Evolutionary conservation across 129 eudicot species (phyloP), one percentile per base, ranked within the genome.

Genomic region (Flaveria ramosissima): DNA sequence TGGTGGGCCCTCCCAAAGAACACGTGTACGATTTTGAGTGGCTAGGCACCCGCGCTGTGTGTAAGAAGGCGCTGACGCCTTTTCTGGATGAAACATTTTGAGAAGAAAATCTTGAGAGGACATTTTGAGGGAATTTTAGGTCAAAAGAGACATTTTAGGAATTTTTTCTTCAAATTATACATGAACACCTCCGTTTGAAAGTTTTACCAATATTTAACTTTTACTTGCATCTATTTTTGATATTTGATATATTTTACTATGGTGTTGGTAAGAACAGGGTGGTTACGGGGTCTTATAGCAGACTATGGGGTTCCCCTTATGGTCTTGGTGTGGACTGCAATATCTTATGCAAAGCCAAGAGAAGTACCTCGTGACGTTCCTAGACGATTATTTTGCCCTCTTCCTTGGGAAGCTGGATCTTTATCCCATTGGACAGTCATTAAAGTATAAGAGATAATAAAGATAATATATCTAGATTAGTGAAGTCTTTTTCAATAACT

Each of bases 281-380:
- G 90, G 88, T 20, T 90, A 24, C 77, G 97, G 63, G 77, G 96
- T 71, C 78, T 91, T 45, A 82, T 89, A 56, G 98, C 96, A 52
- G 97, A 93, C 68, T 93, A 90, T 81, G 98, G 98, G 50, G 96
- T 91, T 78, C 97, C 97, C 5, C 67, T 93, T 46, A 87, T 83
- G 97, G 90, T 91, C 24, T 69, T 93, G 46, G 46, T 79, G 19
- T 93, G 97, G 98, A 93, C 97, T 41, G 91, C 86, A 50, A 46
- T 93, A 80, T 93, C 98, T 50, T 93, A 71, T 76, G 63, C 83
- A 9, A 77, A 90, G 19, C 97, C 97, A 17, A 71, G 72, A 24
- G 75, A 83, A 45, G 77, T 89, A 72, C 95, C 97, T 9, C 52
- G 70, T 63, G 91, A 85, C 45, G 90, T 93, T 76, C 98, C 98